Percentiles rank a stretch among this genome's conserved stretches.
phyloP scores from a whole-genome alignment of 192 early-diverging fungal genomes.

The Radiomyces spectabilis region DNA sequence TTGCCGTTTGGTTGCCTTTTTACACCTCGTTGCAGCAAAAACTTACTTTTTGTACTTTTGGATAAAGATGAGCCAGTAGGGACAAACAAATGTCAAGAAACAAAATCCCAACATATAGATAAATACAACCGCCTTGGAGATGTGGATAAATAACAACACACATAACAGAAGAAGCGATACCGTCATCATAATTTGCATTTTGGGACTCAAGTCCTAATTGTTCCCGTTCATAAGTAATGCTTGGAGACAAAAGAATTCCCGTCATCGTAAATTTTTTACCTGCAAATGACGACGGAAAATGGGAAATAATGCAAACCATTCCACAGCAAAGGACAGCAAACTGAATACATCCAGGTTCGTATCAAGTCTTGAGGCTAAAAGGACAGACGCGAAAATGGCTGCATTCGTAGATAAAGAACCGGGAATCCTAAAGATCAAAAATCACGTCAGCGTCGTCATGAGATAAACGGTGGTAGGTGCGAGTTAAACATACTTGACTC shows the following conservation, averaged over 20 bases:
- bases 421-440: constrained; percentile 58
- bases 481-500: constrained; percentile 42
- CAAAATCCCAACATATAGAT: constrained; percentile 60
- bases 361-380: constrained; percentile 79
- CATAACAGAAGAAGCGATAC: constrained; percentile 54
- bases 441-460: no score
- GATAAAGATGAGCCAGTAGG: constrained; percentile 85
- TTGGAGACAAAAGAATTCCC: no score
- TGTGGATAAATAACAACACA: constrained; percentile 56
- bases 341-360: constrained; percentile 84
- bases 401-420: constrained; percentile 97
- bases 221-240: background rate
- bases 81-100: constrained; percentile 82
- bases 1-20: background rate
- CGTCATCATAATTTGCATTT: constrained; percentile 41
- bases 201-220: background rate
- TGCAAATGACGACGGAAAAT: constrained; percentile 76
- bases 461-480: no score
- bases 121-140: constrained; percentile 61
- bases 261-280: constrained; percentile 36
- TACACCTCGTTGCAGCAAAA: background rate
- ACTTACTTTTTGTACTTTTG: constrained; percentile 95
- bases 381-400: constrained; percentile 88
- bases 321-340: constrained; percentile 78
- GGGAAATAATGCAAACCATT: constrained; percentile 94